phyloP scores from a whole-genome alignment of 257 asterid species.

The Eucommia ulmoides region DNA sequence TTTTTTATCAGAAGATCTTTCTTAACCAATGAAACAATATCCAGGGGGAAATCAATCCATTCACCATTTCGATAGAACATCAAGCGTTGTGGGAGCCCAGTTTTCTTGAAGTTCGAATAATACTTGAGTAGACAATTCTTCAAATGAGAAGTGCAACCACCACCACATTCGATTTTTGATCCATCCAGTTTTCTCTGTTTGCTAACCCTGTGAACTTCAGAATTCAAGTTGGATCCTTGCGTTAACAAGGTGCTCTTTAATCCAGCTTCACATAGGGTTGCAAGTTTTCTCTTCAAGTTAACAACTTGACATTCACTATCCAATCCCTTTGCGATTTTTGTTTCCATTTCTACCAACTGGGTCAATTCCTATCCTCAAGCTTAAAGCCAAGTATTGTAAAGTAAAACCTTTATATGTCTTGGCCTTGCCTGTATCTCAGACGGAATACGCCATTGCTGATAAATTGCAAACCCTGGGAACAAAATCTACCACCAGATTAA shows the following conservation, averaged over 20 bases:
- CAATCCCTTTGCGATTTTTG: slow-evolving; percentile 9
- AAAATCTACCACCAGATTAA: too few relatives aligned
- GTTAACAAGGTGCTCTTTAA: slow-evolving; percentile 4
- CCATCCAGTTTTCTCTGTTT: slow-evolving; percentile 15
- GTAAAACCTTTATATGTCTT: background rate
- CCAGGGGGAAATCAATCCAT: slow-evolving; percentile 19
- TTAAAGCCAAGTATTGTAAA: background rate
- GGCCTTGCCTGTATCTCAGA: background rate
- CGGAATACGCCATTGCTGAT: slow-evolving; percentile 13
- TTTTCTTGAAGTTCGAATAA: slow-evolving; percentile 16
- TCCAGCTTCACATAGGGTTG: slow-evolving; percentile 2
- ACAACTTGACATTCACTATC: slow-evolving; percentile 11
- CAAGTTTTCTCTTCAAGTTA: slow-evolving; percentile 5
- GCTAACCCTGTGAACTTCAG: slow-evolving; percentile 8
- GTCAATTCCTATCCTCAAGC: slow-evolving; percentile 13
- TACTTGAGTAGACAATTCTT: slow-evolving; percentile 6
- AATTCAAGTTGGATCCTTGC: slow-evolving; percentile 1
- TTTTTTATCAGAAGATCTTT: slow-evolving; percentile 17
- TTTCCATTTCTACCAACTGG: slow-evolving; percentile 18
- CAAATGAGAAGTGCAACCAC: background rate
- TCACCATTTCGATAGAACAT: slow-evolving; percentile 15
- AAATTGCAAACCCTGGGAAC: slow-evolving; percentile 13
- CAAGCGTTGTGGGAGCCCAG: slow-evolving; percentile 15
- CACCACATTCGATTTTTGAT: slow-evolving; percentile 5
- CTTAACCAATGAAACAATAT: slow-evolving; percentile 9